A percentile compares a stretch with the other conserved stretches of the same genome.
These are phyloP conservation scores for Pythium guiyangense DNA, from an alignment of 352 stramenopile genomes.

Conservation along the genomic window DNA sequence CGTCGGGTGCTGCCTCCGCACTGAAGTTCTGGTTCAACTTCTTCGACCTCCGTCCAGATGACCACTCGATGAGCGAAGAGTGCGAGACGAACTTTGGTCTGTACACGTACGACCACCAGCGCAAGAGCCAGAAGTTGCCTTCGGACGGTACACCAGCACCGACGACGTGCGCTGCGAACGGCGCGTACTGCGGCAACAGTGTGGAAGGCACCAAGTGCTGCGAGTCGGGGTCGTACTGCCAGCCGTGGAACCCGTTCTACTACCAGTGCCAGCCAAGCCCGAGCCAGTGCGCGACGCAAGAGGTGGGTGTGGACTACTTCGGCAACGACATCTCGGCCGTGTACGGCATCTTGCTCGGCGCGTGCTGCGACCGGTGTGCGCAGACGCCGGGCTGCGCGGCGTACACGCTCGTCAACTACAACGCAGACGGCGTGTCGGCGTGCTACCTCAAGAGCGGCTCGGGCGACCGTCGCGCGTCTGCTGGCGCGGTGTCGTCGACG, in stretches of 20 bases:
- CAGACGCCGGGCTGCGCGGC: no score
- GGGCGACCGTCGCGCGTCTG: no score
- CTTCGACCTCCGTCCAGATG: slow-evolving; percentile 49
- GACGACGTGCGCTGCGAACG: not conserved
- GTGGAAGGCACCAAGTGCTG: slow-evolving; percentile 4
- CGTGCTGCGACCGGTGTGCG: slow-evolving; percentile 12
- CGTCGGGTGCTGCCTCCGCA: slow-evolving; percentile 3
- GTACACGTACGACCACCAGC: slow-evolving; percentile 37
- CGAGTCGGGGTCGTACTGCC: slow-evolving; percentile 6
- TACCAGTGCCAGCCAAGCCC: no score
- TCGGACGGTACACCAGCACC: no score
- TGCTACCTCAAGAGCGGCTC: no score
- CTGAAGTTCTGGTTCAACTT: slow-evolving; percentile 55
- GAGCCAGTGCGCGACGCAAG: no score
- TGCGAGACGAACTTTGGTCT: slow-evolving; percentile 56
- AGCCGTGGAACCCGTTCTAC: slow-evolving; percentile 8
- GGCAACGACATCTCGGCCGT: no score
- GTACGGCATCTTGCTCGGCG: no score
- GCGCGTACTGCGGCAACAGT: slow-evolving; percentile 5
- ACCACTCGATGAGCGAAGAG: slow-evolving; percentile 27
- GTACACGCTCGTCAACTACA: no score
- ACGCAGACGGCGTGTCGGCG: slow-evolving; percentile 2
- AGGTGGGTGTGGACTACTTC: no score
- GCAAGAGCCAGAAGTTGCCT: slow-evolving; percentile 40
- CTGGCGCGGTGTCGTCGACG: no score